phyloP scores from a whole-genome alignment of 495 filamentous ascomycete genomes.

The Penicillium crystallinum region DNA sequence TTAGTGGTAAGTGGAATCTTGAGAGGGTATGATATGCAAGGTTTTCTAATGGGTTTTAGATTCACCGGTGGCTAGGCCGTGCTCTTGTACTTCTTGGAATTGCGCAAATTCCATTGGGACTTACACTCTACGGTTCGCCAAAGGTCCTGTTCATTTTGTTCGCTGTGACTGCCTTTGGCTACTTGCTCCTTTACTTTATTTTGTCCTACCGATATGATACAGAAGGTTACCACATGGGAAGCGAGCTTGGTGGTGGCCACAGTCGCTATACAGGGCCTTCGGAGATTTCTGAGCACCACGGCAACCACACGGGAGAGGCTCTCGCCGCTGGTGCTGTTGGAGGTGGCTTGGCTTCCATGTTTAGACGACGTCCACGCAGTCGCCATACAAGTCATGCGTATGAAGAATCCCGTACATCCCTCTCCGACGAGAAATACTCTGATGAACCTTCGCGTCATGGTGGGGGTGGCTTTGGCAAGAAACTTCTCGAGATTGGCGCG shows the following conservation, averaged over 20 bases:
- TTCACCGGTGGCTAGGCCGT: conserved; percentile 85
- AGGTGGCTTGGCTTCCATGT: conserved; percentile 55
- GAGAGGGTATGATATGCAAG: background rate
- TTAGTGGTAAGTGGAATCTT: conserved; percentile 52
- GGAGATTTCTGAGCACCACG: conserved; percentile 28
- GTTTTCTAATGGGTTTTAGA: conserved; percentile 25
- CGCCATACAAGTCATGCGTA: conserved; percentile 31
- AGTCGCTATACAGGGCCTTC: conserved; percentile 47
- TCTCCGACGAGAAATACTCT: conserved; percentile 58
- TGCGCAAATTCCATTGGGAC: conserved; percentile 79
- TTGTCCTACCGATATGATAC: conserved; percentile 60
- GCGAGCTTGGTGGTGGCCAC: conserved; percentile 47
- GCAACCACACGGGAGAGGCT: conserved; percentile 26
- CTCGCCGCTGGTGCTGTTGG: conserved; percentile 53
- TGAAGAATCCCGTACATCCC: conserved; percentile 46
- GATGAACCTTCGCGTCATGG: conserved; percentile 35
- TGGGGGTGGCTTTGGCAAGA: conserved; percentile 56
- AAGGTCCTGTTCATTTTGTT: conserved; percentile 79
- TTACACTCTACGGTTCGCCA: conserved; percentile 90
- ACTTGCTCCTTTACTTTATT: conserved; percentile 67
- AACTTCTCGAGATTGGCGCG: conserved; percentile 61
- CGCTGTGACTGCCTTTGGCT: conserved; percentile 61
- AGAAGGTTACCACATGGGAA: conserved; percentile 41
- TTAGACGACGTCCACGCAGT: conserved; percentile 40
- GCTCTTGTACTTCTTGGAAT: conserved; percentile 72